Conservation (phyloP, 2,329 filamentous ascomycete genomes). For the Colletotrichum chrysophilum region DNA sequence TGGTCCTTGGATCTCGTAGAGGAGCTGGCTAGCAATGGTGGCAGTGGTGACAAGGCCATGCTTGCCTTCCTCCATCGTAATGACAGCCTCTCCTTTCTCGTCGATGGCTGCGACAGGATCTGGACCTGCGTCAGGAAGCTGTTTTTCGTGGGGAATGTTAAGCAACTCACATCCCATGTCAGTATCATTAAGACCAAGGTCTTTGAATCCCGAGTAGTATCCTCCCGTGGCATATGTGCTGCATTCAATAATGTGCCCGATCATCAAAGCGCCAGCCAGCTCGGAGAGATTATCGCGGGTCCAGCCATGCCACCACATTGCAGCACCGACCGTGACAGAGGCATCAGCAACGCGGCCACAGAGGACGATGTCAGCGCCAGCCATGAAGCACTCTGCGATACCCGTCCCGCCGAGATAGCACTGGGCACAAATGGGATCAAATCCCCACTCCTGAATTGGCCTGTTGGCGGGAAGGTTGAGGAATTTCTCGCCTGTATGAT, state of each 20-base stretch:
- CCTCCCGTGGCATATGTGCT: constrained; percentile 33
- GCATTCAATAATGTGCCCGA: constrained; percentile 28
- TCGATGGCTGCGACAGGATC: background rate
- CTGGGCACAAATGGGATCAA: constrained; percentile 30
- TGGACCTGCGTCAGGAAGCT: background rate
- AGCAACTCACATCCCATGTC: constrained; percentile 17
- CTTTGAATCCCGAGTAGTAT: constrained; percentile 35
- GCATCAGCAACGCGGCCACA: constrained; percentile 49
- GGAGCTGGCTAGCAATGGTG: constrained; percentile 47
- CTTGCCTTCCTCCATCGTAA: constrained; percentile 20
- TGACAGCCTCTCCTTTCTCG: background rate
- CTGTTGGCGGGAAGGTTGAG: constrained; percentile 17
- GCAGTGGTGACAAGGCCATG: constrained; percentile 43
- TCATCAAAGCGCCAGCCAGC: constrained; percentile 25
- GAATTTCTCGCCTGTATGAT: background rate
- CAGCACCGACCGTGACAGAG: constrained; percentile 53
- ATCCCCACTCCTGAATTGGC: constrained; percentile 31
- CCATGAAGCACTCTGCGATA: constrained; percentile 45
- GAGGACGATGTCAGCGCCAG: constrained; percentile 46
- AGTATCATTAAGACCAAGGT: constrained; percentile 23
- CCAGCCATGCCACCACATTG: constrained; percentile 53
- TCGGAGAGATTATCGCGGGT: constrained; percentile 22
- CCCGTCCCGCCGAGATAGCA: constrained; percentile 55
- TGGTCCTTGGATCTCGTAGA: constrained; percentile 53
- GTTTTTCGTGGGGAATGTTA: background rate